Conservation (phyloP, 805 yeast species). For the Kodamaea fukazawae region DNA sequence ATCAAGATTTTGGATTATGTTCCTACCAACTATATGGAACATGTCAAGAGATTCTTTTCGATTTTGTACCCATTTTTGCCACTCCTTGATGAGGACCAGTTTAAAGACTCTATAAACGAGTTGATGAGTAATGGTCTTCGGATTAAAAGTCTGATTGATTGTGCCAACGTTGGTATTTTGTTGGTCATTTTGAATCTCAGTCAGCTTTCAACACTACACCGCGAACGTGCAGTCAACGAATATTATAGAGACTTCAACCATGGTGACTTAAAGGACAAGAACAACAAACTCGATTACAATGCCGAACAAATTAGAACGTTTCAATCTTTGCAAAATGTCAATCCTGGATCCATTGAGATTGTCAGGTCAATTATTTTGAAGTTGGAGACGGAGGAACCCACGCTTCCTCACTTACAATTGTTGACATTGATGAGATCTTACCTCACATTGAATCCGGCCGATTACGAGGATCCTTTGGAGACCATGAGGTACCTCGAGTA, state of each 20-base stretch:
- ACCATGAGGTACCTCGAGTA: slow-evolving; percentile 1
- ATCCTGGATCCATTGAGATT: slow-evolving; percentile 14
- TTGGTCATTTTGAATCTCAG: slow-evolving; percentile 52
- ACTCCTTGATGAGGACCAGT: slow-evolving; percentile 13
- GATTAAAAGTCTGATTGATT: slow-evolving; percentile 40
- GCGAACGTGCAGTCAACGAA: slow-evolving; percentile 15
- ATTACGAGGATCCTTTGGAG: slow-evolving; percentile 10
- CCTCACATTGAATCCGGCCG: slow-evolving; percentile 8
- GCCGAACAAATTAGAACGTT: slow-evolving; percentile 8
- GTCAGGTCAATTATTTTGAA: slow-evolving; percentile 18
- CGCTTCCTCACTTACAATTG: slow-evolving; percentile 8
- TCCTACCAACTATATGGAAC: slow-evolving; percentile 4
- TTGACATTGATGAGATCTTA: slow-evolving; percentile 7
- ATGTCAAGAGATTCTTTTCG: slow-evolving; percentile 15
- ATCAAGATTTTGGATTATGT: slow-evolving; percentile 9
- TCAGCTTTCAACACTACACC: slow-evolving; percentile 46
- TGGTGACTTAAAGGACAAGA: slow-evolving; percentile 1
- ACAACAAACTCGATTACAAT: not conserved
- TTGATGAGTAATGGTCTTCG: slow-evolving; percentile 15
- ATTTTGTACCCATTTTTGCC: slow-evolving; percentile 19
- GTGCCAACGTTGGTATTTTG: slow-evolving; percentile 50
- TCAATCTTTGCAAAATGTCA: slow-evolving; percentile 10
- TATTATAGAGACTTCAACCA: slow-evolving; percentile 4
- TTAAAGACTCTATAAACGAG: slow-evolving; percentile 3
- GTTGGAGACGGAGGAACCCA: slow-evolving; percentile 10